phyloP scores from a whole-genome alignment of 805 yeast species.

The Cyberlindnera veronae region DNA sequence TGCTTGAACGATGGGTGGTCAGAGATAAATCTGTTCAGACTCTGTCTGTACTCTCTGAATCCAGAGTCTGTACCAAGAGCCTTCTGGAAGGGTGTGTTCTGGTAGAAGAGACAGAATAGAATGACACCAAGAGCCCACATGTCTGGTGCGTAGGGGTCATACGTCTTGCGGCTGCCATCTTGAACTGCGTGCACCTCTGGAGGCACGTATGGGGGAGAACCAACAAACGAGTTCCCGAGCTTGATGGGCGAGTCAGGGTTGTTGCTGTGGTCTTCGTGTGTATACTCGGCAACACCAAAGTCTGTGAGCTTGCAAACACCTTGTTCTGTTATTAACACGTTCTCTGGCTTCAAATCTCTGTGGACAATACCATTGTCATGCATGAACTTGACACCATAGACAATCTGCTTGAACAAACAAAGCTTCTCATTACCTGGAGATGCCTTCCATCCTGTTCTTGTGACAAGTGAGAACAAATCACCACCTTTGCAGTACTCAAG shows the following conservation, averaged over 20 bases:
- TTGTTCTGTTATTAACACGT: slow-evolving; percentile 52
- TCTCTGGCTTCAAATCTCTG: slow-evolving; percentile 74
- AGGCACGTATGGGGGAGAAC: slow-evolving; percentile 79
- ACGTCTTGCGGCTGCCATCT: slow-evolving; percentile 37
- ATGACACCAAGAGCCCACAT: slow-evolving; percentile 72
- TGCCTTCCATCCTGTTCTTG: slow-evolving; percentile 57
- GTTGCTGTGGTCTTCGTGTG: slow-evolving; percentile 51
- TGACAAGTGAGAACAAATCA: slow-evolving; percentile 53
- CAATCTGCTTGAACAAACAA: slow-evolving; percentile 68
- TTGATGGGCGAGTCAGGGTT: slow-evolving; percentile 41
- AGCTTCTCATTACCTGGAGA: slow-evolving; percentile 48
- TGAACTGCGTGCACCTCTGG: slow-evolving; percentile 66
- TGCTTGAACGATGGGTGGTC: slow-evolving; percentile 48
- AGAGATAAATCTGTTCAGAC: slow-evolving; percentile 38
- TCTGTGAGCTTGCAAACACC: slow-evolving; percentile 71
- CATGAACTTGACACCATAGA: slow-evolving; percentile 55
- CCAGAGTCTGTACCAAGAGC: slow-evolving; percentile 45
- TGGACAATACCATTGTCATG: slow-evolving; percentile 69
- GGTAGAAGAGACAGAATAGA: slow-evolving; percentile 55
- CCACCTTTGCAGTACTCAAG: slow-evolving; percentile 61
- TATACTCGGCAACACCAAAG: slow-evolving; percentile 71
- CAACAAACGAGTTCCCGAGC: slow-evolving; percentile 48
- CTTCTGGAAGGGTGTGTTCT: slow-evolving; percentile 56
- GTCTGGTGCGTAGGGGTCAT: slow-evolving; percentile 68
- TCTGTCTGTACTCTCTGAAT: slow-evolving; percentile 52